Percentiles rank a stretch among this genome's conserved stretches.
These are phyloP conservation scores for Aspergillus campestris DNA, from an alignment of 495 filamentous ascomycete species.

Conservation along the genomic window DNA sequence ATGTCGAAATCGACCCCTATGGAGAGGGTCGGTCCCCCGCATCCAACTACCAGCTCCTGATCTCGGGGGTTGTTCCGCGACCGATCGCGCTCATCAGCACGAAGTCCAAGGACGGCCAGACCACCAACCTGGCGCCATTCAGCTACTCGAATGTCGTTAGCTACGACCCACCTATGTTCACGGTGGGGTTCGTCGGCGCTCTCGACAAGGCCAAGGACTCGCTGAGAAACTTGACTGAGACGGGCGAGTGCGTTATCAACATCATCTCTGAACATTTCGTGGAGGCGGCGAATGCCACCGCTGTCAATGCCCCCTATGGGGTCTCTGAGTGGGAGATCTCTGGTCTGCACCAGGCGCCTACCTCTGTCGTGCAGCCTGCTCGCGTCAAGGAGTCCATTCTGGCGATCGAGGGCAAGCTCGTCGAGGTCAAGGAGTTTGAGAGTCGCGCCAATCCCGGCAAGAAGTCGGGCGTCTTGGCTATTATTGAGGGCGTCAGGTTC, in stretches of 20 bases:
- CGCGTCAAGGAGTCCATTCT: constrained; percentile 78
- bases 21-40: constrained; percentile 54
- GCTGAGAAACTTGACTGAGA: constrained; percentile 61
- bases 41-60: constrained; percentile 89
- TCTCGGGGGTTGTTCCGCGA: constrained; percentile 76
- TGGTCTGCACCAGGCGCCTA: constrained; percentile 66
- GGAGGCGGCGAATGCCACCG: constrained; percentile 77
- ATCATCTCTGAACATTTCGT: constrained; percentile 78
- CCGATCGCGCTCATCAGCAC: constrained; percentile 63
- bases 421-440: constrained; percentile 68
- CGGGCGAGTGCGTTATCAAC: constrained; percentile 71
- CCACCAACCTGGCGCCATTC: constrained; percentile 78
- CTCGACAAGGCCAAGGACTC: constrained; percentile 64
- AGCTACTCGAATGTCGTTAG: constrained; percentile 75
- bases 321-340: constrained; percentile 72
- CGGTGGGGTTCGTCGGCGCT: constrained; percentile 55
- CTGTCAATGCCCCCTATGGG: constrained; percentile 71
- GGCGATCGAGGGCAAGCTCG: constrained; percentile 68
- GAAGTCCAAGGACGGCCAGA: constrained; percentile 46
- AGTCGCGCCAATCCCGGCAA: constrained; percentile 57
- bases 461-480: constrained; percentile 62
- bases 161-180: constrained; percentile 86
- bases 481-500: constrained; percentile 81
- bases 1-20: constrained; percentile 78
- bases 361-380: constrained; percentile 56